Percentiles rank a stretch among this genome's conserved stretches.
phyloP scores from a whole-genome alignment of 768 basidiomycete species.

The Mycena vulgaris region DNA sequence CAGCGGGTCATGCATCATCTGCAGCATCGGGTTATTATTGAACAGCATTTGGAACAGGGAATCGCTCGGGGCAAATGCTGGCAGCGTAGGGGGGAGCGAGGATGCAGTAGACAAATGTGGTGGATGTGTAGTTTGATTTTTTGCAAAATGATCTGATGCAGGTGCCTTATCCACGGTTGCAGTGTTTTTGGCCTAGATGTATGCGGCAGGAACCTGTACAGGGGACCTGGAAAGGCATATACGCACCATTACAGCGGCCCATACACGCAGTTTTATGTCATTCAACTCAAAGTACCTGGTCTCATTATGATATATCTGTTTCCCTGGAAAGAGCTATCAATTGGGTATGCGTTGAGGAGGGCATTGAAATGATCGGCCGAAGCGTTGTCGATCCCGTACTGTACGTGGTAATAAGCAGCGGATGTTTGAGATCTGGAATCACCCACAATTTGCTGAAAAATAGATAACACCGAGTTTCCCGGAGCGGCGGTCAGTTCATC shows the following conservation, averaged over 20 bases:
- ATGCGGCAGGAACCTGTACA: neutral
- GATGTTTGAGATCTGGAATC: neutral
- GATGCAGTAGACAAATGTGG: neutral
- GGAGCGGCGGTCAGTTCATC: neutral
- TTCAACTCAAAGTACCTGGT: conserved; percentile 4
- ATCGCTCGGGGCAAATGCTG: no score
- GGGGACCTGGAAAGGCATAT: neutral
- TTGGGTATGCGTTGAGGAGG: neutral
- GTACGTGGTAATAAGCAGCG: neutral
- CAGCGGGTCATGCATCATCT: no score
- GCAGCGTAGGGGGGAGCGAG: no score
- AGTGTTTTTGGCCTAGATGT: neutral
- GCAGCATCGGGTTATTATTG: no score
- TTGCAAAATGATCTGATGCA: no score
- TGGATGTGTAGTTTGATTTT: neutral
- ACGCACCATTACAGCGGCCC: conserved; percentile 9
- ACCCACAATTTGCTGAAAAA: conserved; percentile 8
- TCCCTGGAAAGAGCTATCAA: conserved; percentile 8
- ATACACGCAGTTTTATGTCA: neutral
- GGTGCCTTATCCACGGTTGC: neutral
- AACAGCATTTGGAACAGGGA: no score
- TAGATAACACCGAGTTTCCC: neutral
- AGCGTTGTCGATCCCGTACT: neutral
- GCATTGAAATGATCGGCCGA: neutral
- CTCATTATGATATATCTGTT: conserved; percentile 13